These are phyloP conservation scores for Apiotrichum siamense DNA, from an alignment of 1,284 basidiomycete species.

Conservation along the genomic window DNA sequence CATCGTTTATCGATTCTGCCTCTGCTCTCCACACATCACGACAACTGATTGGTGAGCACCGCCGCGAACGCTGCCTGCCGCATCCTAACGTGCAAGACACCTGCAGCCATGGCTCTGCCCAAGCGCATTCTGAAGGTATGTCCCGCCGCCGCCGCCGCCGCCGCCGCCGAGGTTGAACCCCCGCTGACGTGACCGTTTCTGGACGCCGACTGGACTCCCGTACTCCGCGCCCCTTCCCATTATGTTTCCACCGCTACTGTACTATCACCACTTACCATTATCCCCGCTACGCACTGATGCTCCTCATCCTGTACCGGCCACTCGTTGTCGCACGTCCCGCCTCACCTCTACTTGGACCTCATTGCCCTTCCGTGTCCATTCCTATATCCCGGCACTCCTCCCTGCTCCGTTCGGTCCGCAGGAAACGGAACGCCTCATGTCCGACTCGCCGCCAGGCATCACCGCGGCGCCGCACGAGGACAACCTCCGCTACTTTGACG, in stretches of 20 bases:
- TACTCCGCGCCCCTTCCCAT: background rate
- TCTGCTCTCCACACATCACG: background rate
- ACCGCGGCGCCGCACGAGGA: constrained; percentile 91
- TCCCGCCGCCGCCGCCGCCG: too few species aligned
- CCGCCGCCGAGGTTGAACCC: background rate
- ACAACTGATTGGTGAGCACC: too few species aligned
- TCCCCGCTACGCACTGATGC: background rate
- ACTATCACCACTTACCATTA: background rate
- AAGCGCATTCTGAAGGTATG: constrained; percentile 49
- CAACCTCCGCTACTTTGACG: constrained; percentile 97
- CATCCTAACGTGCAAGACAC: too few species aligned
- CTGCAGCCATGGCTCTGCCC: constrained; percentile 31
- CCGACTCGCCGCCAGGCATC: constrained; percentile 94
- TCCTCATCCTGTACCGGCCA: background rate
- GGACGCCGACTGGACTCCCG: background rate
- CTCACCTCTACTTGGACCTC: background rate
- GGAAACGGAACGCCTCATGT: constrained; percentile 95
- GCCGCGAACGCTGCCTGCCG: too few species aligned
- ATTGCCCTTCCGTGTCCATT: background rate
- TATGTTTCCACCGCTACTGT: background rate
- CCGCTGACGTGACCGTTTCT: background rate
- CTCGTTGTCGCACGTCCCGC: background rate
- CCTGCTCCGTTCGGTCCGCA: constrained; percentile 40
- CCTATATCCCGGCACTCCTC: background rate
- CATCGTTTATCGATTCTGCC: background rate